These are phyloP conservation scores for Drechslerella dactyloides DNA, from an alignment of 2,329 filamentous ascomycete species.

Conservation along the genomic window DNA sequence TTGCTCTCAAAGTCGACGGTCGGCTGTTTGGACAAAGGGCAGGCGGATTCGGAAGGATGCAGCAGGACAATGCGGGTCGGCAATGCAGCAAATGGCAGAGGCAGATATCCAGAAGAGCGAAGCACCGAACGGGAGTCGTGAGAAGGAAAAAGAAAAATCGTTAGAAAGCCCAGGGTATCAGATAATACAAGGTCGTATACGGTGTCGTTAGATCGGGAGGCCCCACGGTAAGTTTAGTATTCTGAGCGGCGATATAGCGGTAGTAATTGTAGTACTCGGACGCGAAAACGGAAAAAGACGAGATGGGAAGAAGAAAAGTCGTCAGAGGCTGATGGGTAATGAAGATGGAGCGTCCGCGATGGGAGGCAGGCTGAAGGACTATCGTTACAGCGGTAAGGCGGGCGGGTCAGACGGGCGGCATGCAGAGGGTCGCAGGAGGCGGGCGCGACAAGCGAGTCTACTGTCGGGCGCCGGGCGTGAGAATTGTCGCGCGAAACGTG, in stretches of 20 bases:
- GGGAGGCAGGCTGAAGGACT: conserved; percentile 28
- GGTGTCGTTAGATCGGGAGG: conserved; percentile 19
- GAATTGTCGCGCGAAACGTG: no score
- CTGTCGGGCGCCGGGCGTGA: no score
- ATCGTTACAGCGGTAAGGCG: conserved; percentile 31
- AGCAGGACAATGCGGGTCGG: neutral
- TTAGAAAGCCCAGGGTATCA: conserved; percentile 46
- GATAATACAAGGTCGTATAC: conserved; percentile 20
- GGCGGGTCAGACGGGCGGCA: conserved; percentile 24
- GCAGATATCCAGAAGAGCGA: conserved; percentile 22
- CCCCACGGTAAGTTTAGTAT: neutral
- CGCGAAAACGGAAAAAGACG: conserved; percentile 1
- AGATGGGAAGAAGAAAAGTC: conserved; percentile 26
- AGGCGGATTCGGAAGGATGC: conserved; percentile 4
- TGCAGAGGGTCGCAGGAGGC: conserved; percentile 10
- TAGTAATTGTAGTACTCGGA: neutral
- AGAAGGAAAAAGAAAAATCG: conserved; percentile 14
- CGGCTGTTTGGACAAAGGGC: conserved; percentile 6
- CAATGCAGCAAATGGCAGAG: conserved; percentile 27
- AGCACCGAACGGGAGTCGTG: conserved; percentile 46
- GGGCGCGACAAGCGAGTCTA: no score
- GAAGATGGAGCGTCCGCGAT: conserved; percentile 30
- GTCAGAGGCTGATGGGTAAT: conserved; percentile 30
- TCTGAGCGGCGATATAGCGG: no score
- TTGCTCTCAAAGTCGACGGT: neutral